Evolutionary conservation across 2,329 filamentous ascomycete species (phyloP), one percentile per base, ranked within the genome.

Genomic region (Botrytis deweyae): DNA sequence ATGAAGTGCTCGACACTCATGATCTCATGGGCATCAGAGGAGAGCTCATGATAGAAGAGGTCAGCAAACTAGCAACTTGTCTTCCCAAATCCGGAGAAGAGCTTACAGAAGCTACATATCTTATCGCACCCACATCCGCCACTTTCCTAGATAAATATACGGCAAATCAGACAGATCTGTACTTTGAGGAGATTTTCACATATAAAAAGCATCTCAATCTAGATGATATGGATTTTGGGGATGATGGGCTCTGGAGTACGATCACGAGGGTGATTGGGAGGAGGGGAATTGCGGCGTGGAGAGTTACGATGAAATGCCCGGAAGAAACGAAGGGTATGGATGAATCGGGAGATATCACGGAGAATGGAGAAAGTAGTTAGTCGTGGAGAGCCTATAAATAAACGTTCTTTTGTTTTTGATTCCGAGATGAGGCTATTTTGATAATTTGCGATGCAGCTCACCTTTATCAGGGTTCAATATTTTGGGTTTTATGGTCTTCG

Each of bases 211-310:
- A 95, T 81, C 82, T 95, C 49, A 94, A 94, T 78, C 83, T 95
- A 61, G 93, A 95, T 81, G 93, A 95, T 82, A 84, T 95, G 80
- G 92, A 95, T 80, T 94, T 93, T 84, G 91, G 85, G 3, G 90
- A 92, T 75, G 92, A 95, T 78, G 93, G 93, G 9, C 85, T 95
- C 69, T 91, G 89, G 90, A 85, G 87, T 75, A 95, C 93, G 12
- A 81, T 95, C 64, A 84, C 85, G 52, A 85, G 92, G 77, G 91
- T 94, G 6, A 83, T 93, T 77, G 90, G 90, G 55, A 85, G 89
- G 76, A 84, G 90, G 68, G 90, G 90, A 9, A 82, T 92, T 25
- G 87, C 86, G 49, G 87, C 86, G 55, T 92, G 89, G 89, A 87
- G 89, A 74, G 87, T 92, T 12, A 91, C 89, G 36, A n/a, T 70